Conservation (phyloP, 331 rosid genomes). For the Malus hybrid region DNA sequence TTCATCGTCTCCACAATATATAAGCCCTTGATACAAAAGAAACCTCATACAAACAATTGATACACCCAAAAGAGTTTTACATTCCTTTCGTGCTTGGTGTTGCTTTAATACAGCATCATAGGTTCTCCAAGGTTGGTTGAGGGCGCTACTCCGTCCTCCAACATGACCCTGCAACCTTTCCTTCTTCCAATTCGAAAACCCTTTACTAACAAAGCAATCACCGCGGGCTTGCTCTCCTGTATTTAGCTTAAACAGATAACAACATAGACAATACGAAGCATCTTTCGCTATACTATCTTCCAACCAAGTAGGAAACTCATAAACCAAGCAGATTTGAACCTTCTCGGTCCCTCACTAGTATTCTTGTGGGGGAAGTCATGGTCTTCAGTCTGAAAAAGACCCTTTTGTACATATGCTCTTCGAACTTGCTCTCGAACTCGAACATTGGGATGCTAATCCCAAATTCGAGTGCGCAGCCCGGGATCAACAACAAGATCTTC, state of each 20-base stretch:
- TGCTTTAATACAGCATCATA: neutral
- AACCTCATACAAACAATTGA: neutral
- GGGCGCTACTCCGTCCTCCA: constrained; percentile 2
- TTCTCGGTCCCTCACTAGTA: too few species aligned
- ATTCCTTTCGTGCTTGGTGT: neutral
- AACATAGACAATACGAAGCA: neutral
- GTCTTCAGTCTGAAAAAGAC: neutral
- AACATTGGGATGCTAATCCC: neutral
- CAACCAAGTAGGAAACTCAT: neutral
- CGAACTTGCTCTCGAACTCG: neutral
- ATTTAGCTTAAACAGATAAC: neutral
- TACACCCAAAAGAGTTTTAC: neutral
- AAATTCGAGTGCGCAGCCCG: neutral
- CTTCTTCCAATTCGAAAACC: neutral
- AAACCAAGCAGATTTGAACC: neutral
- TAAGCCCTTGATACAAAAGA: neutral
- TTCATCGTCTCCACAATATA: constrained; percentile 3
- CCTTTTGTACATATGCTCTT: neutral
- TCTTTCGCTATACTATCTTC: neutral
- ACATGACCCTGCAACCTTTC: neutral
- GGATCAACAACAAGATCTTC: neutral
- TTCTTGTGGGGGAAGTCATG: neutral
- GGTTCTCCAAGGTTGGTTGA: neutral
- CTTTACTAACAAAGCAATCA: neutral
- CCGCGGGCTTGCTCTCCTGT: neutral